Evolutionary conservation across 257 asterid species (phyloP), one percentile per base, ranked within the genome.

Genomic region (Ocimum tenuiflorum): DNA sequence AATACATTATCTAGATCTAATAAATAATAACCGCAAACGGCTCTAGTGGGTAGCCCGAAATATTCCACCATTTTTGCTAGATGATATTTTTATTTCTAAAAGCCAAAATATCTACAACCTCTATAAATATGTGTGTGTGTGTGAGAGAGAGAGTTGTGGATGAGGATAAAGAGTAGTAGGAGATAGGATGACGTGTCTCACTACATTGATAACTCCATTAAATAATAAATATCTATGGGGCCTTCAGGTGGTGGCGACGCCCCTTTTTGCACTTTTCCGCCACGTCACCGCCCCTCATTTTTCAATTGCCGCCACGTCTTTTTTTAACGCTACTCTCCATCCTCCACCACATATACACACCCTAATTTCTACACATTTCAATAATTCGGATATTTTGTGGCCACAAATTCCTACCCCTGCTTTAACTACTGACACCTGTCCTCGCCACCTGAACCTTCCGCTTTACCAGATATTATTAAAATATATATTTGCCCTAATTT

Each of bases 271-370:
- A 60, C 90, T 85, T 86, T 86, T 74, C 33, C 13, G 52, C 81
- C 90, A 83, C 84, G 77, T 86, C 90, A 79, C 70, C 69, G 42
- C n/a, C 80, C 71, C 80, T 71, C 57, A 70, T 86, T 82, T 67
- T 77, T 84, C n/a, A n/a, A n/a, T n/a, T n/a, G n/a, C n/a, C n/a
- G n/a, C n/a, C n/a, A n/a, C n/a, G n/a, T n/a, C n/a, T n/a, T n/a
- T n/a, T n/a, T n/a, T n/a, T n/a, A n/a, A n/a, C n/a, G n/a, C n/a
- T n/a, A n/a, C n/a, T n/a, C n/a, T n/a, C n/a, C n/a, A n/a, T n/a
- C n/a, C n/a, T n/a, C n/a, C n/a, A n/a, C n/a, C n/a, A n/a, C n/a
- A n/a, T n/a, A n/a, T n/a, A n/a, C n/a, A n/a, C n/a, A n/a, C n/a
- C n/a, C n/a, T n/a, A n/a, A 47, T 5, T 27, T 11, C 22, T 11